Conservation (phyloP, 1,284 basidiomycete genomes). For the Cutaneotrichosporon curvatum region DNA sequence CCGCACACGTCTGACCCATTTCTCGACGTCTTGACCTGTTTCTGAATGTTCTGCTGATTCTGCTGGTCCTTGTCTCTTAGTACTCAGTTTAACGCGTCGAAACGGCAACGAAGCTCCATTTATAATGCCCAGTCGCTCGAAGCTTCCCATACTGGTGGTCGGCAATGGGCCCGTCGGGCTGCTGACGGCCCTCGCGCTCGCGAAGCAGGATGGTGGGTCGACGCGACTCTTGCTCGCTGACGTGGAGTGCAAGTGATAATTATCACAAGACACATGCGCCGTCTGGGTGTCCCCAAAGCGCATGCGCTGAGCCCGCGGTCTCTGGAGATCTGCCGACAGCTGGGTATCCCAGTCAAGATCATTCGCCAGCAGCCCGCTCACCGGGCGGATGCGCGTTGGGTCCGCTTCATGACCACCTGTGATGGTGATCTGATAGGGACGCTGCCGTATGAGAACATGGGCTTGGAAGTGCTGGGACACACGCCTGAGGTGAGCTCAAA, state of each 20-base stretch:
- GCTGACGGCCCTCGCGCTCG: constrained; percentile 15
- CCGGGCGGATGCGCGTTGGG: constrained; percentile 18
- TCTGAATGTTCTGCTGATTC: no score
- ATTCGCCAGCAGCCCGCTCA: constrained; percentile 19
- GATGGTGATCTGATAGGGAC: constrained; percentile 17
- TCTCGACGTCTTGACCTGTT: no score
- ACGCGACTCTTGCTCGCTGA: not conserved
- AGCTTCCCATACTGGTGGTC: constrained; percentile 19
- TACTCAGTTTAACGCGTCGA: no score
- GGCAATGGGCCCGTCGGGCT: constrained; percentile 24
- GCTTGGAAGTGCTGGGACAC: constrained; percentile 15
- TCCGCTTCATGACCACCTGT: constrained; percentile 23
- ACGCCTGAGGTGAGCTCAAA: constrained; percentile 18
- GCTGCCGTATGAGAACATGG: constrained; percentile 23
- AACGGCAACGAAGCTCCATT: no score
- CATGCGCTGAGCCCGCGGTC: constrained; percentile 22
- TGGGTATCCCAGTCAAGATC: constrained; percentile 12
- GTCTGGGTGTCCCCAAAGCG: constrained; percentile 23
- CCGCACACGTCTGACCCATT: no score
- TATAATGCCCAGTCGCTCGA: no score
- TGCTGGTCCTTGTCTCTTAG: no score
- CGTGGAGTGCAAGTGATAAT: constrained; percentile 22
- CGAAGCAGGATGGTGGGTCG: constrained; percentile 18
- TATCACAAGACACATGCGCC: constrained; percentile 19
- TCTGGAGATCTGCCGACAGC: constrained; percentile 23